These are phyloP conservation scores for Epichloe elymi DNA, from an alignment of 2,329 filamentous ascomycete genomes.

Conservation along the genomic window DNA sequence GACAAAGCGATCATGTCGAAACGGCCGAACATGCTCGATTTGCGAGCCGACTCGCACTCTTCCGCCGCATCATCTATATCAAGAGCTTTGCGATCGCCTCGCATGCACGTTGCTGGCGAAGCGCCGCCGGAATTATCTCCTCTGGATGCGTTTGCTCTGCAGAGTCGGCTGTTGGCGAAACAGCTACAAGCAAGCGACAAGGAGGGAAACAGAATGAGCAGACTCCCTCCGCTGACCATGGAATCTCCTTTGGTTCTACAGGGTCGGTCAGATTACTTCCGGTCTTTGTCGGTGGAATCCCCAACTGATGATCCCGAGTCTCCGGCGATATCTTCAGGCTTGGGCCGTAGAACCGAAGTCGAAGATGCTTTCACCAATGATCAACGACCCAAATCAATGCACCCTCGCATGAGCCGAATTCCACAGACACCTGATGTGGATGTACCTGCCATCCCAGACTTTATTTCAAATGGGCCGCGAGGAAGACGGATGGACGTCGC, in stretches of 20 bases:
- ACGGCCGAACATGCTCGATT: conserved; percentile 45
- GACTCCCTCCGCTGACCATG: conserved; percentile 70
- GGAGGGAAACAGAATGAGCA: conserved; percentile 67
- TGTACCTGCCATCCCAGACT: conserved; percentile 32
- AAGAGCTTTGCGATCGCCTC: conserved; percentile 55
- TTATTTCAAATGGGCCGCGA: conserved; percentile 25
- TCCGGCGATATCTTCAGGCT: conserved; percentile 15
- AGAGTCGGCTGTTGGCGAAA: conserved; percentile 75
- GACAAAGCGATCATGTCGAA: conserved; percentile 30
- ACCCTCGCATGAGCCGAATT: conserved; percentile 58
- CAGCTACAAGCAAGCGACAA: conserved; percentile 71
- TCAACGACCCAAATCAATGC: conserved; percentile 58
- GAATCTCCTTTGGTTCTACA: conserved; percentile 67
- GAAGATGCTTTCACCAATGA: conserved; percentile 39
- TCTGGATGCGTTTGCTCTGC: conserved; percentile 85
- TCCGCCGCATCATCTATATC: conserved; percentile 32
- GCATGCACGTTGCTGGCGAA: conserved; percentile 65
- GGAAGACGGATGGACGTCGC: conserved; percentile 27
- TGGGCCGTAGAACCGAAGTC: conserved; percentile 41
- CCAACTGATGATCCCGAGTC: conserved; percentile 29
- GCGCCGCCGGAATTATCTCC: conserved; percentile 84
- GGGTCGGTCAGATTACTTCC: conserved; percentile 68
- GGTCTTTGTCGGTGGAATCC: conserved; percentile 55
- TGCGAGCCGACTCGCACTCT: conserved; percentile 43
- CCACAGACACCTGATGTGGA: conserved; percentile 35